These are phyloP conservation scores for Trypanosoma cruzi DNA, from an alignment of 208 protist genomes.

Conservation along the genomic window DNA sequence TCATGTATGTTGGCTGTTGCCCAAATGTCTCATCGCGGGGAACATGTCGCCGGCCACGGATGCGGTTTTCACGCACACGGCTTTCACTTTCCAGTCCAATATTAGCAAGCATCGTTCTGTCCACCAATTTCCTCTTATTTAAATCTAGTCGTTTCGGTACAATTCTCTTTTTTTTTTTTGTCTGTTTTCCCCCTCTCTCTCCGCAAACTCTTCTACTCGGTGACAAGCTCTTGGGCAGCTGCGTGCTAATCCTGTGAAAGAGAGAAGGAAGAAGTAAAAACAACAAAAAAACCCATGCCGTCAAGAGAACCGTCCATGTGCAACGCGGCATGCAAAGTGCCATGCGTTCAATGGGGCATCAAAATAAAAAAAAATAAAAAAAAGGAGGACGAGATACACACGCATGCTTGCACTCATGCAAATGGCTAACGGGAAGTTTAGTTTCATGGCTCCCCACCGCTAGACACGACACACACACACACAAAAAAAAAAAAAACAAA, in stretches of 20 bases:
- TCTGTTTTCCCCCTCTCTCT: conserved; percentile 3
- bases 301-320: too few relatives aligned
- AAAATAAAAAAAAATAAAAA: too few relatives aligned
- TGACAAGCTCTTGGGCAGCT: too few relatives aligned
- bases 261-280: too few relatives aligned
- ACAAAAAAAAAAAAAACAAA: neutral
- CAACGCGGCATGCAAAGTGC: too few relatives aligned
- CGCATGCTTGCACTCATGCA: too few relatives aligned
- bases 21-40: conserved; percentile 42
- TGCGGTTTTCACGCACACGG: conserved; percentile 35
- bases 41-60: conserved; percentile 56
- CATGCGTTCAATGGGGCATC: too few relatives aligned
- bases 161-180: neutral
- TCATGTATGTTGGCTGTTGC: conserved; percentile 28
- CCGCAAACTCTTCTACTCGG: too few relatives aligned
- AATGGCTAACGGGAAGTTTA: too few relatives aligned
- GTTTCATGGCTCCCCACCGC: too few relatives aligned
- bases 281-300: neutral
- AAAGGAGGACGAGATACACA: too few relatives aligned
- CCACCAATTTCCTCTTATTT: neutral
- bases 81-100: conserved; percentile 57
- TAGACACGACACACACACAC: neutral
- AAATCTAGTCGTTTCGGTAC: neutral
- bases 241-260: too few relatives aligned
- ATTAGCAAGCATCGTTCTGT: conserved; percentile 30